A percentile compares a stretch with the other conserved stretches of the same genome.
Conservation (phyloP, 305 asterid genomes). For the Fraxinus ornus region DNA sequence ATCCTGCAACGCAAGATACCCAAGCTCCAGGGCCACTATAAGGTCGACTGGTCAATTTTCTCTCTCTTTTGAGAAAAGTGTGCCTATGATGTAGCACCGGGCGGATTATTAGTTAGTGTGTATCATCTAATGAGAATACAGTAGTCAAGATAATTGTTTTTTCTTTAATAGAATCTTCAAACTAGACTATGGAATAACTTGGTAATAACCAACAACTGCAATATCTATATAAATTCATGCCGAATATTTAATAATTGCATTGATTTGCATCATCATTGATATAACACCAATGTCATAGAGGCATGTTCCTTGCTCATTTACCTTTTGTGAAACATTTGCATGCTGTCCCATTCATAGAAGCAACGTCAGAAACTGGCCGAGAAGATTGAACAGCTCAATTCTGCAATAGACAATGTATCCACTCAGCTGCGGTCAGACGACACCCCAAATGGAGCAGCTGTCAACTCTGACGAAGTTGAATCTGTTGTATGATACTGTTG, state of each 20-base stretch:
- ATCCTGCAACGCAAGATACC: neutral
- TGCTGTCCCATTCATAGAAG: constrained; percentile 45
- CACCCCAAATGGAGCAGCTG: constrained; percentile 38
- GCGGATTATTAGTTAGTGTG: neutral
- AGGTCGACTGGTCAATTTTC: neutral
- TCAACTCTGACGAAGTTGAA: constrained; percentile 47
- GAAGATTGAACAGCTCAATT: constrained; percentile 75
- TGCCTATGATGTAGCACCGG: neutral
- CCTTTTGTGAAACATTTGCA: constrained; percentile 7
- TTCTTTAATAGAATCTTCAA: neutral
- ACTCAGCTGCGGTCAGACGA: constrained; percentile 47
- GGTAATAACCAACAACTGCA: neutral
- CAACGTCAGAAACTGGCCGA: constrained; percentile 74
- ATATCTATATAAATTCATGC: neutral
- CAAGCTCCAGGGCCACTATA: neutral
- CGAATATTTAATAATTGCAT: neutral
- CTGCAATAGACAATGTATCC: constrained; percentile 71
- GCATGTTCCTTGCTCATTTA: neutral
- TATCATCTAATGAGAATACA: neutral
- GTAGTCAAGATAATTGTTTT: neutral
- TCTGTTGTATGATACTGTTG: constrained; percentile 36
- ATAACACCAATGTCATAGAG: neutral
- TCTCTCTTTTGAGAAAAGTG: neutral
- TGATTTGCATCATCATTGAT: neutral
- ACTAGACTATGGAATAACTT: neutral